Evolutionary conservation across 352 stramenopile genomes (phyloP), one percentile per base, ranked within the genome.

Genomic region (Pythium rhizo-oryzae): DNA sequence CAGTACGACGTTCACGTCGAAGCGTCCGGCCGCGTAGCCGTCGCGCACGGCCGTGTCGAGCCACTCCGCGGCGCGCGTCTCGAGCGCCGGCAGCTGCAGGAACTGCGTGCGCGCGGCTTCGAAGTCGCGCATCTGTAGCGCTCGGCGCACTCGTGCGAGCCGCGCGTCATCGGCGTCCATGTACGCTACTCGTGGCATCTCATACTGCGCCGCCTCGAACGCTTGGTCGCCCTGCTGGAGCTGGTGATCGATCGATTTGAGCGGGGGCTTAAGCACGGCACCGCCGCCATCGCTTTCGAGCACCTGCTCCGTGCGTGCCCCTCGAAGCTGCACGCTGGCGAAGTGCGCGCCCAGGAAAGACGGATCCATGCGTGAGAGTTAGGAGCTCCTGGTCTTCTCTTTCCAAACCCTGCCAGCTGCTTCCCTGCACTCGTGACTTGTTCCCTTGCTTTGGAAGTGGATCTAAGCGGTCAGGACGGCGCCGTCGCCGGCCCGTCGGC

Each of bases 141-240:
- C 43, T n/a, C 64, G 61, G 18, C 64, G 69, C 33, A 72, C 30
- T 4, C n/a, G 16, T n/a, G 39, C 44, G 21, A 72, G 58, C 49
- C 58, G 37, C 19, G 8, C n/a, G 54, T 16, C 37, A 35, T 50
- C 35, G 35, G 35, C 12, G 7, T 41, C 35, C 7, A 12, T 72
- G 53, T 89, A 92, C 24, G 71, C 82, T 0, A 64, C 67, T 37
- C 87, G 78, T 0, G 84, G 82, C 18, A 67, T 67, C 19, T 76
- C 74, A 62, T 88, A 92, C 44, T 92, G 69, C 57, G 84, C 81
- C 5, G 70, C 74, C 7, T 87, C 82, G 37, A 90, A 90, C 52
- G 80, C 82, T 24, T 86, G 72, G 39, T 91, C 80, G 8, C 76
- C 84, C 15, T 79, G 83, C 8, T 82, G 74, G 5, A 87, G 56